phyloP scores from a whole-genome alignment of 768 basidiomycete species.

The Lactifluus piperatus region DNA sequence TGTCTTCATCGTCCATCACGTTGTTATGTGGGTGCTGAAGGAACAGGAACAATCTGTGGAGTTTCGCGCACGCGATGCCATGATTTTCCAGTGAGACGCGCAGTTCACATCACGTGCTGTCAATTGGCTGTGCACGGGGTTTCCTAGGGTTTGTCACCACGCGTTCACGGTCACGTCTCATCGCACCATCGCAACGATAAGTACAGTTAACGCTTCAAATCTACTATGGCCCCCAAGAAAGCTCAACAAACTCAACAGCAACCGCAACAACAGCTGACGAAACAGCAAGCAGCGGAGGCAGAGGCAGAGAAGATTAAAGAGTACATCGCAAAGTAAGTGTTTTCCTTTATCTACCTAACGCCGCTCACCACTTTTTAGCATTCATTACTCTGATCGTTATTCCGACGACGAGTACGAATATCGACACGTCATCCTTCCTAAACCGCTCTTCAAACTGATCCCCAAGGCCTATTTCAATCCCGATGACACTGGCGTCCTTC shows the following conservation, averaged over 20 bases:
- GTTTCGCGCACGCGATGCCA: neutral
- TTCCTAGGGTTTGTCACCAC: neutral
- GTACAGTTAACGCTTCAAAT: neutral
- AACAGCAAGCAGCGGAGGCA: slow-evolving; percentile 17
- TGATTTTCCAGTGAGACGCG: too few species aligned
- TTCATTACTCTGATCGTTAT: slow-evolving; percentile 88
- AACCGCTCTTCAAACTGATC: slow-evolving; percentile 87
- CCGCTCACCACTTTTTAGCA: slow-evolving; percentile 41
- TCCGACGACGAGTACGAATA: slow-evolving; percentile 92
- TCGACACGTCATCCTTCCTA: slow-evolving; percentile 94
- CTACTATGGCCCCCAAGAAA: slow-evolving; percentile 16
- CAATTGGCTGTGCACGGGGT: slow-evolving; percentile 1
- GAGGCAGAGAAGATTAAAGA: slow-evolving; percentile 42
- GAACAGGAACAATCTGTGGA: neutral
- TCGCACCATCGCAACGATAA: neutral
- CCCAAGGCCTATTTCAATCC: slow-evolving; percentile 75
- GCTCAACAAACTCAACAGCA: slow-evolving; percentile 17
- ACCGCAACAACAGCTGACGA: slow-evolving; percentile 21
- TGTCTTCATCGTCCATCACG: slow-evolving; percentile 8
- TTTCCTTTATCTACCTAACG: too few species aligned
- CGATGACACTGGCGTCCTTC: slow-evolving; percentile 67
- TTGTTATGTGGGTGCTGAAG: neutral
- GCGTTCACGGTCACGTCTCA: neutral
- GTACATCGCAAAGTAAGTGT: slow-evolving; percentile 64
- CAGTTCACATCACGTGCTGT: slow-evolving; percentile 18